Base-by-base conservation (phyloP, 169 alveolate species). In the Babesia bigemina region DNA sequence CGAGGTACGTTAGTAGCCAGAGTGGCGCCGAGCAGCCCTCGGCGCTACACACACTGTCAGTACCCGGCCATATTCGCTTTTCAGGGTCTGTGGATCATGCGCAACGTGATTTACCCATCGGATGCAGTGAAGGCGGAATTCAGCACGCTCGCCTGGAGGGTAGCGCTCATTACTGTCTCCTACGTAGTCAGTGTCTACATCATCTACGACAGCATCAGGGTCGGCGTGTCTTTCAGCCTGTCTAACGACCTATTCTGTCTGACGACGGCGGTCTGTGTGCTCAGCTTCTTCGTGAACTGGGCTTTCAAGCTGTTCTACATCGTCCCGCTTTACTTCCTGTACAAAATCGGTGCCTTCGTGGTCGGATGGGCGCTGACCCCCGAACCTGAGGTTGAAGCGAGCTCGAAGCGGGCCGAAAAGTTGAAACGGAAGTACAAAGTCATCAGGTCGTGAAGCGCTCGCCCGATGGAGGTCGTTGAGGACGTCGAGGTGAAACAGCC, bases 311-410 rank as follows among this genome's bases (percentile, higher is more conserved):
- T 82, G 24, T 48, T 82, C 24, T 26, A n/a, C 26, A 36, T 74
- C 47, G 44, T 82, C 26, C 89, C 89, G n/a, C 55, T 74, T 33
- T 82, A 63, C 73, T 67, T 49, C 12, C 17, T 62, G 6, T 82
- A 50, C 85, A 82, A 82, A 36, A 52, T 48, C 13, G 60, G 56
- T 9, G 33, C 14, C 7, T 33, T 57, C 11, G 47, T 82, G 24
- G 74, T 74, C 62, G 28, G 39, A 42, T 82, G 89, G 89, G 84
- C 85, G 6, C 71, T 74, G 22, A 82, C 85, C 28, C 85, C 84
- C 10, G 70, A 36, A n/a, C 86, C 75, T 13, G 83, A 79, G 48
- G 48, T 52, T 10, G 79, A 65, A 14, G n/a, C 19, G 4, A 53
- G 29, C 26, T 47, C 77, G 4, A 65, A 72, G 69, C 24, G 52